Evolutionary conservation across 148 eudicot genomes (phyloP).

Genomic region (Bassia scoparia): DNA sequence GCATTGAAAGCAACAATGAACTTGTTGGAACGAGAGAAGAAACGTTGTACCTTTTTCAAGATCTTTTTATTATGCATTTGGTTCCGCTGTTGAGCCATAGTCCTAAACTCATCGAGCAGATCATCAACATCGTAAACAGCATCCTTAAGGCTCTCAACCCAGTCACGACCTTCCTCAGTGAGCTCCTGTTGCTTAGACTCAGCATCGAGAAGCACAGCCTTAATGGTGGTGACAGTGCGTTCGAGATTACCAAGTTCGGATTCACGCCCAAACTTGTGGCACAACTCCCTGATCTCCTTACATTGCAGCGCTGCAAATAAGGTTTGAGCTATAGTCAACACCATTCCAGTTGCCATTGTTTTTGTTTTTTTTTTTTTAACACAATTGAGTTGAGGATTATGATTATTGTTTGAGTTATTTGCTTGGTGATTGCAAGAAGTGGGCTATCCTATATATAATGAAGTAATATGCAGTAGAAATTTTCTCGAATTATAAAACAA

Average conservation of each 20-base stretch:
- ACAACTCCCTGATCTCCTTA: not conserved
- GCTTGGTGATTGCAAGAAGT: too few relatives aligned
- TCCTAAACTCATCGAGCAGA: conserved; percentile 10
- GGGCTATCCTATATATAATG: too few relatives aligned
- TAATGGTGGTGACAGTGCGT: conserved; percentile 11
- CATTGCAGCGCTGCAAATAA: not conserved
- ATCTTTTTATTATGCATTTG: not conserved
- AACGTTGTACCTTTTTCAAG: conserved; percentile 10
- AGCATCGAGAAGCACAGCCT: conserved; percentile 10
- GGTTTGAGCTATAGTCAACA: not conserved
- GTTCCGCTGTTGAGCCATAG: not conserved
- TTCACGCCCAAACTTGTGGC: not conserved
- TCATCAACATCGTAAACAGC: conserved; percentile 19
- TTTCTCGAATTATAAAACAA: too few relatives aligned
- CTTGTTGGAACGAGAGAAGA: conserved; percentile 18
- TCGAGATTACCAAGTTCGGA: conserved; percentile 12
- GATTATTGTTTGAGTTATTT: too few relatives aligned
- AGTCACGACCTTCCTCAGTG: not conserved
- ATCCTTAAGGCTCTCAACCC: conserved; percentile 14
- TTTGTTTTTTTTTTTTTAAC: too few relatives aligned
- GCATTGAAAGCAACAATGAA: not conserved
- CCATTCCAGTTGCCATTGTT: too few relatives aligned
- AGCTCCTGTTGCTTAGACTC: conserved; percentile 5
- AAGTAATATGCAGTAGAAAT: too few relatives aligned
- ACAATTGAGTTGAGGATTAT: too few relatives aligned